These are phyloP conservation scores for Exophiala calicioides DNA, from an alignment of 2,329 filamentous ascomycete genomes.

Conservation along the genomic window DNA sequence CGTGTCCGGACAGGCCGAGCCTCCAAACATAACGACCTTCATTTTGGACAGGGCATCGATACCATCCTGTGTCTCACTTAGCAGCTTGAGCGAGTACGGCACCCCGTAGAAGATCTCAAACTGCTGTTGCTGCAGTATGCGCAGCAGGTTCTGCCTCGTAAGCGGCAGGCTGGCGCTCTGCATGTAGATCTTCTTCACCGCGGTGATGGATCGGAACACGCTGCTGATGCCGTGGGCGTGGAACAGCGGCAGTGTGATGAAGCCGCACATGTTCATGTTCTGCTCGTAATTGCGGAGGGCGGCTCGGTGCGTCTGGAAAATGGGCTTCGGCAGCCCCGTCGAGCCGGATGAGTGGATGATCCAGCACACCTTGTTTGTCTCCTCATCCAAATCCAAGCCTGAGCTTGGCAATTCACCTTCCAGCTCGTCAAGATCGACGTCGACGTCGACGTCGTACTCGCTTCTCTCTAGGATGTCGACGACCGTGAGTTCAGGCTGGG, in stretches of 20 bases:
- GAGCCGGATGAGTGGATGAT: constrained; percentile 54
- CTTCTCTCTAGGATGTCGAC: constrained; percentile 33
- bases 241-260: constrained; percentile 56
- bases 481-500: constrained; percentile 31
- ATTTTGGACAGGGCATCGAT: constrained; percentile 49
- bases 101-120: constrained; percentile 62
- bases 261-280: constrained; percentile 22
- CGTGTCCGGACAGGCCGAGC: constrained; percentile 60
- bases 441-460: constrained; percentile 24
- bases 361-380: constrained; percentile 37
- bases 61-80: constrained; percentile 60
- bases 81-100: constrained; percentile 55
- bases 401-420: constrained; percentile 32
- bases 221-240: constrained; percentile 62
- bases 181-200: constrained; percentile 53
- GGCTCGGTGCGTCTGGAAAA: constrained; percentile 43
- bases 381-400: constrained; percentile 33
- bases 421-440: constrained; percentile 22
- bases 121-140: constrained; percentile 45
- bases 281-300: constrained; percentile 24
- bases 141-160: constrained; percentile 51
- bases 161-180: constrained; percentile 59
- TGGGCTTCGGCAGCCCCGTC: constrained; percentile 50
- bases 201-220: constrained; percentile 56
- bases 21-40: constrained; percentile 59